Base-by-base conservation (phyloP, 2,329 filamentous ascomycete genomes). In the Ophiostoma triangulosporum region DNA sequence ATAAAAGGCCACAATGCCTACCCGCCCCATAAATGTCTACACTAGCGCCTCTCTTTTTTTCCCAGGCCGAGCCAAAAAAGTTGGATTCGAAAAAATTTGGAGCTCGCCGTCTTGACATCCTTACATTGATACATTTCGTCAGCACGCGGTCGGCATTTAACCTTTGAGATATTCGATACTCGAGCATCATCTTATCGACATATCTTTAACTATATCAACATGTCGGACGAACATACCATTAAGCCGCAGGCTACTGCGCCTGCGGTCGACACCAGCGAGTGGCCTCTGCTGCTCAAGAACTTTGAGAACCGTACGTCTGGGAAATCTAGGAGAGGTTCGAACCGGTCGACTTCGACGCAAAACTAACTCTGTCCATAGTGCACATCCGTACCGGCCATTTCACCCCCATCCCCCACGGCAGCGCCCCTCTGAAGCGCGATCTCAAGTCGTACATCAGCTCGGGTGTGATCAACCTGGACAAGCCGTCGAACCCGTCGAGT, bases 381-480 rank as follows among this genome's bases (percentile, higher is more conserved):
- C 83, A 93, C 62, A 85, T 96, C 63, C 85, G 91, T 66, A 96
- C 90, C 61, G 88, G 88, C 59, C 91, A 98, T 72, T 98, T 95
- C 73, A 97, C 91, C 32, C 93, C 93, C 54, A 97, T 97, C 63
- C 88, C 91, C 62, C 84, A 87, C 68, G 93, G 93, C 66, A 94
- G 87, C 74, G 83, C 87, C 59, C 93, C 93, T 54, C 75, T 94
- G 67, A 90, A 88, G 72, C 87, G 93, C 70, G 91, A 97, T 69
- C 79, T 98, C 66, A 96, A 96, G 77, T 89, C 86, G 60, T 98
- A 97, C 74, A 83, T 98, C 68, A 91, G 86, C 69, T 95, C 88
- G 59, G 93, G 93, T 73, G 91, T 98, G 56, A 97, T 98, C 73
- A 98, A 98, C 75, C 83, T 96, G 62, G 88, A 94, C 74, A 95